A percentile compares a stretch with the other conserved stretches of the same genome.
phyloP scores from a whole-genome alignment of 805 yeast genomes.

The Vanderwaltozyma tropicalis region DNA sequence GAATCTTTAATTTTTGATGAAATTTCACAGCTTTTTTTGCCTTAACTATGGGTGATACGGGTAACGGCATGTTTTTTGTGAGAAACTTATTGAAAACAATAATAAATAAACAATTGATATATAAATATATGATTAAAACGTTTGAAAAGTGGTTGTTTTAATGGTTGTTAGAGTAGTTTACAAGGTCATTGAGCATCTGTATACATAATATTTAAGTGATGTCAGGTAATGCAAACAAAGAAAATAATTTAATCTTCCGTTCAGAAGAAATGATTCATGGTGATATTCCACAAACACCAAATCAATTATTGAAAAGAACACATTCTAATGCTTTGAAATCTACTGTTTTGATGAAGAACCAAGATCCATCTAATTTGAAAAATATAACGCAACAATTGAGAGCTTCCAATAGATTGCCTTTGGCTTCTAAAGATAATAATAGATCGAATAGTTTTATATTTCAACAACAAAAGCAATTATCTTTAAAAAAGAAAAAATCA shows the following conservation, averaged over 20 bases:
- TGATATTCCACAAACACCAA: slow-evolving; percentile 17
- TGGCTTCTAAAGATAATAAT: slow-evolving; percentile 26
- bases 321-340: slow-evolving; percentile 13
- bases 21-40: too few relatives aligned
- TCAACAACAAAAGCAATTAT: background rate
- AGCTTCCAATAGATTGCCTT: slow-evolving; percentile 15
- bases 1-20: too few relatives aligned
- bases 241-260: slow-evolving; percentile 6
- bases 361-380: slow-evolving; percentile 2
- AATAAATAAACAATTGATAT: too few relatives aligned
- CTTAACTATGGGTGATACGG: too few relatives aligned
- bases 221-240: slow-evolving; percentile 5
- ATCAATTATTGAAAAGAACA: slow-evolving; percentile 16
- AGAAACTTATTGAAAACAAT: too few relatives aligned
- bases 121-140: too few relatives aligned
- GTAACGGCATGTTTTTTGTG: too few relatives aligned
- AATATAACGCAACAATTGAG: background rate
- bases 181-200: too few relatives aligned
- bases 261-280: slow-evolving; percentile 1
- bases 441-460: slow-evolving; percentile 8
- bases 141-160: too few relatives aligned
- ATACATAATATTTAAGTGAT: too few relatives aligned
- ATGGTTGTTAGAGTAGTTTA: too few relatives aligned
- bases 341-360: background rate
- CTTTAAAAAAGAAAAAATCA: too few relatives aligned